Base-by-base conservation (phyloP, 2,329 filamentous ascomycete species). In the Scedosporium boydii region DNA sequence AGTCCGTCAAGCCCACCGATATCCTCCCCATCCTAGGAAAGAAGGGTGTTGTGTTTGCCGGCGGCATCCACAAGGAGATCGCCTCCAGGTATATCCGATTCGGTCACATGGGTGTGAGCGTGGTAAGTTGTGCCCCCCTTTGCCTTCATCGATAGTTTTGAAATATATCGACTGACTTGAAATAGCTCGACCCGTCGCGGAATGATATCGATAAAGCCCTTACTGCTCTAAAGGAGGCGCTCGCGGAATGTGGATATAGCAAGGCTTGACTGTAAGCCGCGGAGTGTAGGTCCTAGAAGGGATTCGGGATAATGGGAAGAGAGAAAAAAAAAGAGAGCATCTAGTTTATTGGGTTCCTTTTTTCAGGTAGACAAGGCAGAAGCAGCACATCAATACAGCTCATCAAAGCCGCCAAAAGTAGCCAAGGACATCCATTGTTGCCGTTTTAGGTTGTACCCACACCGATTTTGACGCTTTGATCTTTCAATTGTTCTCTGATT, bases 61-160 rank as follows among this genome's bases (percentile, higher is more conserved):
- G 92, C 64, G 95, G 95, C 65, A 83, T 99, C 69, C 95, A 99
- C 81, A 96, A 95, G 82, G 91, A 96, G 74, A 96, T 96, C 74
- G 93, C 90, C 2, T 80, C 89, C 65, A 95, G 90, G 79, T 99
- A 99, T 75, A 90, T 99, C 68, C 87, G 95, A 29, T 95, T 99
- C 70, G 95, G 95, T 53, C 95, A 98, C 75, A 99, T 99, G 95
- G 95, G 95, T 68, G 91, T 98, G 65, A 95, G 89, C 72, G 89
- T 93, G 68, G 85, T 87, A 77, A 77, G 85, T 81, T 27, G 12
- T n/a, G 18, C 41, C 42, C 3, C 3, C 12, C 21, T 48, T 26
- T 16, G 5, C 16, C 29, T 21, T 29, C 12, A 5, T 38, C 9
- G 6, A 21, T 16, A 41, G 21, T 9, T 56, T 27, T 46, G 29